phyloP scores from a whole-genome alignment of 768 basidiomycete genomes.

The Tubosaeta brunneosetosa region DNA sequence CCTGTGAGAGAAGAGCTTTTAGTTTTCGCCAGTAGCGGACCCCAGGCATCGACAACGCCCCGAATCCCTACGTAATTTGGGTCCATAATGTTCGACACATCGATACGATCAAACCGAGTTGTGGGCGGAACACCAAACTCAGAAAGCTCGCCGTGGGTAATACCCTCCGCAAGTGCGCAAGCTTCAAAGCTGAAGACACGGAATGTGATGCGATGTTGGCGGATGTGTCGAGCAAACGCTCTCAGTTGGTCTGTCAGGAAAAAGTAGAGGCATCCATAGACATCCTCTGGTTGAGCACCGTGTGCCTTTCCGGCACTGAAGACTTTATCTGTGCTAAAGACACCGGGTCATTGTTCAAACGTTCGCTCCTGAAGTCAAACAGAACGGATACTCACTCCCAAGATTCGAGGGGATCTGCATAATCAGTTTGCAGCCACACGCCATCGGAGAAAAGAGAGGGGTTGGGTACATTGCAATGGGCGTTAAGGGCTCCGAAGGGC shows the following conservation, averaged over 20 bases:
- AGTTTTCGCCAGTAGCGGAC: constrained; percentile 32
- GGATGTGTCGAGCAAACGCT: constrained; percentile 34
- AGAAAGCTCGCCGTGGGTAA: constrained; percentile 19
- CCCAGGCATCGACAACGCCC: constrained; percentile 34
- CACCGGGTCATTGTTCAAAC: background rate
- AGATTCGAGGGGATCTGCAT: constrained; percentile 42
- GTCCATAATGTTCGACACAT: constrained; percentile 48
- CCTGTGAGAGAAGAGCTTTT: constrained; percentile 34
- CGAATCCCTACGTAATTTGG: constrained; percentile 37
- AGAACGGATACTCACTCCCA: constrained; percentile 40
- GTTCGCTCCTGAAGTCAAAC: background rate
- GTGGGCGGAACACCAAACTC: constrained; percentile 20
- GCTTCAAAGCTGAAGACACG: constrained; percentile 36
- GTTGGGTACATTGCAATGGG: constrained; percentile 40
- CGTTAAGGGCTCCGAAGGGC: constrained; percentile 42
- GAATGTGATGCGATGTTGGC: constrained; percentile 32
- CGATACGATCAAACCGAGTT: constrained; percentile 41
- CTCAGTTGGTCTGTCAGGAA: constrained; percentile 38
- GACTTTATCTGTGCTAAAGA: constrained; percentile 37
- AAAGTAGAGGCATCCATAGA: constrained; percentile 50
- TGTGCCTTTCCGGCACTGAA: constrained; percentile 35
- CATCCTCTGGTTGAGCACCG: constrained; percentile 39
- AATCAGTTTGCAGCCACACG: constrained; percentile 39
- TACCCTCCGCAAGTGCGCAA: constrained; percentile 35
- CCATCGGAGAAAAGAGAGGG: constrained; percentile 45